Conservation (phyloP, 805 yeast species). For the Pichia cabralensis region DNA sequence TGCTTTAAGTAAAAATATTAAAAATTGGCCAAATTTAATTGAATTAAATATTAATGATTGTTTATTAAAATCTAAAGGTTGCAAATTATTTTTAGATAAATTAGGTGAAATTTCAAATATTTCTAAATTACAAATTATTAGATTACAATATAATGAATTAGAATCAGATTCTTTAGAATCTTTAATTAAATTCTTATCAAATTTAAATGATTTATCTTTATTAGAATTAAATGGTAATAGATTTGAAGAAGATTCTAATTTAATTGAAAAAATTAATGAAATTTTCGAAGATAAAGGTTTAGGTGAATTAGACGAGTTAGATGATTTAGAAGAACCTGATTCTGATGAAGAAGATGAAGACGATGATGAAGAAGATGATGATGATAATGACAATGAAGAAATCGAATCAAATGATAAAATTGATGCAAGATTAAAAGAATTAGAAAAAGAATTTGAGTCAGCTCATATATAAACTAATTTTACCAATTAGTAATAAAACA, state of each 20-base stretch:
- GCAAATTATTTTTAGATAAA: constrained; percentile 41
- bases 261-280: constrained; percentile 48
- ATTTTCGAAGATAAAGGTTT: constrained; percentile 62
- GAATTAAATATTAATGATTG: constrained; percentile 89
- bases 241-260: constrained; percentile 78
- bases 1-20: constrained; percentile 52
- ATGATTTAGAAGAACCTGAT: constrained; percentile 82
- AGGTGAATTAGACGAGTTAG: constrained; percentile 87
- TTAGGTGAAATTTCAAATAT: constrained; percentile 26
- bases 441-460: constrained; percentile 41
- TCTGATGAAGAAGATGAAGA: constrained; percentile 62
- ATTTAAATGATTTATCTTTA: constrained; percentile 46
- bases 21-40: constrained; percentile 53
- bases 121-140: constrained; percentile 44
- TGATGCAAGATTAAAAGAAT: constrained; percentile 24
- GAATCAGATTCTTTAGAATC: constrained; percentile 51
- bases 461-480: constrained; percentile 16
- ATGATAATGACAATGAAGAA: constrained; percentile 33
- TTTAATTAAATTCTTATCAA: constrained; percentile 44
- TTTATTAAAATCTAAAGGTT: constrained; percentile 72
- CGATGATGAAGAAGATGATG: constrained; percentile 45
- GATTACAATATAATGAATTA: constrained; percentile 83
- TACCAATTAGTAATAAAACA: no score
- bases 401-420: constrained; percentile 37
- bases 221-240: constrained; percentile 91